Evolutionary conservation across 2,329 filamentous ascomycete species (phyloP).

Genomic region (Celoporthe dispersa): DNA sequence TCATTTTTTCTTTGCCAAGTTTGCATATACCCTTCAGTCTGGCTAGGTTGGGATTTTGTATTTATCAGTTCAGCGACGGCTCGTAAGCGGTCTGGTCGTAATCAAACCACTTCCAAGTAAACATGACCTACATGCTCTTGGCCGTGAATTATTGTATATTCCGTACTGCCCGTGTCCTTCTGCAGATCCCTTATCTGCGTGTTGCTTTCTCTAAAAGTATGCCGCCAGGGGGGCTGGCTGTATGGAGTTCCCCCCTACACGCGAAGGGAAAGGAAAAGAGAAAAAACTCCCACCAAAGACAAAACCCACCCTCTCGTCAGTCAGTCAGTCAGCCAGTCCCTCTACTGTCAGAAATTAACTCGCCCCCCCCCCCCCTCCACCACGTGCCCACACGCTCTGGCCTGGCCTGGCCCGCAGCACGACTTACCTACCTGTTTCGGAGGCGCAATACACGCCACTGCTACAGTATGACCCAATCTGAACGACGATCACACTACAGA

Average conservation of each 20-base stretch:
- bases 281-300: neutral
- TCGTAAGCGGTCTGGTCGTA: neutral
- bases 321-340: neutral
- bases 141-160: neutral
- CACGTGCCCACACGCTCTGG: neutral
- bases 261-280: neutral
- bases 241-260: neutral
- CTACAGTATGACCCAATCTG: neutral
- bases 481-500: neutral
- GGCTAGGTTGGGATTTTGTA: neutral
- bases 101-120: neutral
- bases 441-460: neutral
- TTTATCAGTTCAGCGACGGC: neutral
- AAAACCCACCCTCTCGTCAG: neutral
- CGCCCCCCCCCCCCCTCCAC: neutral
- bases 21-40: constrained; percentile 10
- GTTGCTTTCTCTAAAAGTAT: neutral
- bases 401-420: neutral
- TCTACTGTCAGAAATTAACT: neutral
- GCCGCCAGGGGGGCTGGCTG: neutral
- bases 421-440: constrained; percentile 1
- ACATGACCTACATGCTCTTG: neutral
- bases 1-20: constrained; percentile 4
- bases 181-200: neutral
- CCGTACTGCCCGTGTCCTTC: neutral